Evolutionary conservation across 108 stramenopile species (phyloP).

Genomic region (Seminavis robusta): DNA sequence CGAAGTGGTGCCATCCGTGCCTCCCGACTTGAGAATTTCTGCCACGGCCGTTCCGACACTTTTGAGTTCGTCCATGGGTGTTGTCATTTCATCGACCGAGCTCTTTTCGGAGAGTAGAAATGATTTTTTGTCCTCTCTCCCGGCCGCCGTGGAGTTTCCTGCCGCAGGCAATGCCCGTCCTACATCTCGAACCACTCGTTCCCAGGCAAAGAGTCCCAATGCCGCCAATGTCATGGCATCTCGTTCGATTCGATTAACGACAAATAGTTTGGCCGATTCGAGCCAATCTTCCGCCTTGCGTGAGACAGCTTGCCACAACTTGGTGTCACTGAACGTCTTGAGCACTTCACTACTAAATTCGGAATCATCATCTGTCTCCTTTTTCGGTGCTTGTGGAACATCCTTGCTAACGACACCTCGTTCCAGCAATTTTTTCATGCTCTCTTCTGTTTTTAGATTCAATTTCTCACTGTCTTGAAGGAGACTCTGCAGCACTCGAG

Average conservation of each 20-base stretch:
- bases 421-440: slow-evolving; percentile 62
- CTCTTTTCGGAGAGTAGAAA: not conserved
- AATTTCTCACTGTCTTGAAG: slow-evolving; percentile 60
- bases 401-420: slow-evolving; percentile 31
- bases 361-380: slow-evolving; percentile 4
- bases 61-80: slow-evolving; percentile 70
- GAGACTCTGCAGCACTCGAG: slow-evolving; percentile 73
- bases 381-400: slow-evolving; percentile 12
- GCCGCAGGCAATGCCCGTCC: slow-evolving; percentile 67
- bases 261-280: slow-evolving; percentile 63
- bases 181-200: slow-evolving; percentile 67
- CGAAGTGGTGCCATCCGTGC: slow-evolving; percentile 9
- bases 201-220: slow-evolving; percentile 70
- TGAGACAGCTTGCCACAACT: slow-evolving; percentile 67
- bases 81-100: slow-evolving; percentile 61
- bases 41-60: slow-evolving; percentile 61
- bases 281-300: slow-evolving; percentile 55
- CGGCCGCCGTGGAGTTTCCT: slow-evolving; percentile 24
- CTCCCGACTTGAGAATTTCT: slow-evolving; percentile 49
- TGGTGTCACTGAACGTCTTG: slow-evolving; percentile 56
- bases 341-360: slow-evolving; percentile 24
- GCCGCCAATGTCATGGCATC: slow-evolving; percentile 53
- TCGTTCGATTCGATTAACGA: slow-evolving; percentile 71
- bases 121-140: slow-evolving; percentile 13
- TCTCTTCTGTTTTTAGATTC: slow-evolving; percentile 55